Conservation (phyloP, 257 asterid genomes). For the Petunia secreta region DNA sequence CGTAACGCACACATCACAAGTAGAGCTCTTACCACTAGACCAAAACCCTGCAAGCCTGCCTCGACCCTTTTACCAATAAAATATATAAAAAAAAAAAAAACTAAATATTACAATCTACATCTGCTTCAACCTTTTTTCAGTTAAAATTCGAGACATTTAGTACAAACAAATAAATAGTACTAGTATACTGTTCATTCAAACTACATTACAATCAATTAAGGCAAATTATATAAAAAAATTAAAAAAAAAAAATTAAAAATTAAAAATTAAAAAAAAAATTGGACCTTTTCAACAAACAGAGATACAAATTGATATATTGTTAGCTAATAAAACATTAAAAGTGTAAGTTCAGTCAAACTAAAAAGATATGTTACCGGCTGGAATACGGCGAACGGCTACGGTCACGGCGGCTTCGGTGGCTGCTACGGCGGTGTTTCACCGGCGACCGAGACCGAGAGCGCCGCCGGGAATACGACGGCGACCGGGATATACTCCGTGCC, state of each 20-base stretch:
- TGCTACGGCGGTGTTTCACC: conserved; percentile 51
- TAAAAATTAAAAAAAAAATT: background rate
- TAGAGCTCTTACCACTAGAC: too few species aligned
- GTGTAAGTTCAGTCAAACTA: background rate
- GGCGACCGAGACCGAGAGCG: conserved; percentile 82
- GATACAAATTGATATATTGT: background rate
- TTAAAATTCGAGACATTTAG: background rate
- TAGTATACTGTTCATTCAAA: background rate
- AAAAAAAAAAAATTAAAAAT: background rate
- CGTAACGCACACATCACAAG: too few species aligned
- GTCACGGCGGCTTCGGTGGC: conserved; percentile 64
- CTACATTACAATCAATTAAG: background rate
- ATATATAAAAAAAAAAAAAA: background rate
- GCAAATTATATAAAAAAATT: background rate
- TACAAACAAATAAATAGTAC: too few species aligned
- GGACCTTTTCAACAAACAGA: background rate
- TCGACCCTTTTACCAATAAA: too few species aligned
- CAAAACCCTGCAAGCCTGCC: too few species aligned
- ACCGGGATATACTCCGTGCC: conserved; percentile 67
- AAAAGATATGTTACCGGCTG: conserved; percentile 51
- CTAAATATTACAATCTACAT: background rate
- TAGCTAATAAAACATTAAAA: background rate
- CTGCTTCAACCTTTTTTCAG: background rate
- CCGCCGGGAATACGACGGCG: conserved; percentile 76
- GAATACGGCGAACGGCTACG: conserved; percentile 64